Base-by-base conservation (phyloP, 257 asterid genomes). In the Nicotiana knightiana region DNA sequence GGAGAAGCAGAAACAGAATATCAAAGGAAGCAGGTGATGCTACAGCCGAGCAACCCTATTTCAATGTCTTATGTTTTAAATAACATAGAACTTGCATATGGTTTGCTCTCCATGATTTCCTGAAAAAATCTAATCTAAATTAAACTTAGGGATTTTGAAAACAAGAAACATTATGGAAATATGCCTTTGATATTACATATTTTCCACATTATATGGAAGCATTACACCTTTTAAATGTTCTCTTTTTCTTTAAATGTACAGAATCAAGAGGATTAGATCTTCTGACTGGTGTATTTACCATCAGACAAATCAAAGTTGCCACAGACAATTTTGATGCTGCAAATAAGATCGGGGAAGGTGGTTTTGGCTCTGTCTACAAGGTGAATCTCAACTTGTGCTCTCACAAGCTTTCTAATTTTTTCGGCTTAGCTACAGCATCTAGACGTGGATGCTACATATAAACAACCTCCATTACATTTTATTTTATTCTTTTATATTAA, bases 341-440 rank as follows among this genome's bases (percentile, higher is more conserved):
- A 33, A 83, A 77, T 63, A 83, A 83, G 59, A 54, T 77, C 37
- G 85, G 85, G 17, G 85, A 83, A 83, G 85, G 85, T 63, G 85
- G 85, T 32, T 83, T 83, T 55, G 85, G 85, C 6, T 16, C 80
- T 4, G 82, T 83, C 33, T 83, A 83, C 85, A 83, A 83, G 85
- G 85, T 83, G 43, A 6, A 33, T 35, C 83, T 28, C 76, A 80
- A 43, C 24, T 43, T 63, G 8, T 43, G 21, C 16, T 80, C 70
- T 13, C 21, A 43, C 21, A 63, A 3, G n/a, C 76, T 63, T 65
- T 79, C n/a, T 28, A 32, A 46, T 43, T 46, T 71, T 71, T 24
- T 39, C 10, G 51, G 51, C 51, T 21, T 5, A 70, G 77, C 58
- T 1, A 43, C 5, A 70, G 12, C 58, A 48, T 46, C 79, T 71